Evolutionary conservation across 2,329 filamentous ascomycete genomes (phyloP).

Genomic region (Plenodomus tracheiphilus): DNA sequence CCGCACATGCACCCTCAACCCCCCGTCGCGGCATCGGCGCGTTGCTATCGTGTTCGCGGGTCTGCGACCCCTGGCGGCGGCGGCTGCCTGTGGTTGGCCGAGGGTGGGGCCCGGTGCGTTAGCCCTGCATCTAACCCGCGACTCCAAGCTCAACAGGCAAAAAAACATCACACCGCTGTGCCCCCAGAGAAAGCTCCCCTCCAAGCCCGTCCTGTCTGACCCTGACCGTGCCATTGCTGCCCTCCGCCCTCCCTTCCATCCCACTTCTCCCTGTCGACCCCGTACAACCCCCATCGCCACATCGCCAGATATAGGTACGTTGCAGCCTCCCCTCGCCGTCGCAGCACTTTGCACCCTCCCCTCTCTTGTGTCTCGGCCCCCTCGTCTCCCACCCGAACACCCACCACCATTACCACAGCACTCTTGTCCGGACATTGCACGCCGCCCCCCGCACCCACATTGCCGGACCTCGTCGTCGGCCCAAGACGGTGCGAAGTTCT

Average conservation of each 20-base stretch:
- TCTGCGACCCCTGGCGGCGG: slow-evolving; percentile 13
- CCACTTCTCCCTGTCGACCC: slow-evolving; percentile 10
- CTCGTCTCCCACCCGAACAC: slow-evolving; percentile 21
- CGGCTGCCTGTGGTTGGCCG: slow-evolving; percentile 13
- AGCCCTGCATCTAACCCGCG: slow-evolving; percentile 24
- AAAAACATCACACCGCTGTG: slow-evolving; percentile 44
- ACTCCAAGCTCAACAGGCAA: slow-evolving; percentile 37
- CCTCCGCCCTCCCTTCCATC: slow-evolving; percentile 10
- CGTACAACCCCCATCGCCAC: slow-evolving; percentile 26
- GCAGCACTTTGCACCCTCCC: background rate
- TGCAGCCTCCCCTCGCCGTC: slow-evolving; percentile 11
- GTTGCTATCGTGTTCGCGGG: slow-evolving; percentile 3
- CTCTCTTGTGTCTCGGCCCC: slow-evolving; percentile 2
- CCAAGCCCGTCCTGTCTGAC: slow-evolving; percentile 27
- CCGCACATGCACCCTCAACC: too few species aligned
- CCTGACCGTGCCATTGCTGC: slow-evolving; percentile 21
- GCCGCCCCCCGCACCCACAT: slow-evolving; percentile 17
- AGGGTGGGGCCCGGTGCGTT: slow-evolving; percentile 12
- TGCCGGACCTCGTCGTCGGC: slow-evolving; percentile 20
- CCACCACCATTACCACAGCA: slow-evolving; percentile 22
- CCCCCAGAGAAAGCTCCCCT: slow-evolving; percentile 17
- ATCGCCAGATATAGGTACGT: slow-evolving; percentile 43
- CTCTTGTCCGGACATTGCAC: slow-evolving; percentile 23
- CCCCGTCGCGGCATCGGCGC: too few species aligned
- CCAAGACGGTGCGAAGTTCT: slow-evolving; percentile 13